Evolutionary conservation across 306 rosid species (phyloP).

Genomic region (Malus domestica): DNA sequence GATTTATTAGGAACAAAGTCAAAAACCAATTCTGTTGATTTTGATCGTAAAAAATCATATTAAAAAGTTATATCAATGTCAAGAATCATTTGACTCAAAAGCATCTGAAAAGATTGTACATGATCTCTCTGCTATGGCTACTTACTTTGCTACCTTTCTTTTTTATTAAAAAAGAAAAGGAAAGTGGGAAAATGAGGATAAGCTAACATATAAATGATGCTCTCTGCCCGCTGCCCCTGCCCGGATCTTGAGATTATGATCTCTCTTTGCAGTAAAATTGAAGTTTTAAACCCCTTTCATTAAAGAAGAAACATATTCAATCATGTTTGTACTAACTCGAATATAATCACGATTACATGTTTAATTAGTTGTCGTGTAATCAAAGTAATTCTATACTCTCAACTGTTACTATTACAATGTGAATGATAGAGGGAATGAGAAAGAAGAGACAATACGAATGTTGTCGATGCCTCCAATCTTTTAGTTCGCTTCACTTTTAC

Average conservation of each 20-base stretch:
- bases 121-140: not conserved
- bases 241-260: conserved; percentile 8
- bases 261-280: not conserved
- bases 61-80: too few relatives aligned
- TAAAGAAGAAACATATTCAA: not conserved
- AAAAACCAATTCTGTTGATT: too few relatives aligned
- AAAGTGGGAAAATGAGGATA: not conserved
- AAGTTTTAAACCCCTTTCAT: not conserved
- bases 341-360: not conserved
- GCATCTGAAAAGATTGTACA: too few relatives aligned
- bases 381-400: conserved; percentile 9
- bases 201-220: not conserved
- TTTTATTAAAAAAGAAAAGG: not conserved
- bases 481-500: not conserved
- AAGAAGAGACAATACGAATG: not conserved
- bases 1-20: too few relatives aligned
- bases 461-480: not conserved
- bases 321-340: conserved; percentile 7
- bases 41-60: too few relatives aligned
- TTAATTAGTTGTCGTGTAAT: conserved; percentile 11
- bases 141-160: conserved; percentile 17
- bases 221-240: conserved; percentile 4
- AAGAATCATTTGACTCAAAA: too few relatives aligned
- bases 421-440: not conserved
- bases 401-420: not conserved